phyloP scores from a whole-genome alignment of 179 eudicot genomes.

The Beta lomatogona region DNA sequence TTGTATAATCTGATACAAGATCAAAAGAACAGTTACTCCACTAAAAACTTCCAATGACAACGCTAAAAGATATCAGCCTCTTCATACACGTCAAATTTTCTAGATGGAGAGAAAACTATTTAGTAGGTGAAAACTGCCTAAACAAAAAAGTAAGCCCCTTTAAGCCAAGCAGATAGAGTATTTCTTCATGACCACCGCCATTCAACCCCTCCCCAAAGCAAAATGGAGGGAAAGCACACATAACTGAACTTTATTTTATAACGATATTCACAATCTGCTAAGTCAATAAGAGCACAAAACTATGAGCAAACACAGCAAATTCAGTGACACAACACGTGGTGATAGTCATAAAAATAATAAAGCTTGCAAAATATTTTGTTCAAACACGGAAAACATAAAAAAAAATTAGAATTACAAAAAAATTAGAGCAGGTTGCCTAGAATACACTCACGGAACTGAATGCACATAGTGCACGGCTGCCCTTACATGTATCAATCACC shows the following conservation, averaged over 20 bases:
- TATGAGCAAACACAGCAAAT: neutral
- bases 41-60: conserved; percentile 1
- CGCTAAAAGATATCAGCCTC: neutral
- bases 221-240: neutral
- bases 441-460: neutral
- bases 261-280: neutral
- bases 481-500: neutral
- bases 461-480: neutral
- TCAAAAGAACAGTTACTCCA: conserved; percentile 8
- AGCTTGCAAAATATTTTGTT: neutral
- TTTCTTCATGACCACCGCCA: neutral
- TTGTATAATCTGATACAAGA: conserved; percentile 47
- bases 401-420: neutral
- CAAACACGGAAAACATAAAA: neutral
- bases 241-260: neutral
- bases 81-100: neutral
- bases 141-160: neutral
- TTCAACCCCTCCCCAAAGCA: neutral
- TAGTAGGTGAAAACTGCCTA: neutral
- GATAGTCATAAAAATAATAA: neutral
- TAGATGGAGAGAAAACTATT: neutral
- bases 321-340: neutral
- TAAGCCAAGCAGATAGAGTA: neutral
- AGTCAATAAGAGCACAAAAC: neutral
- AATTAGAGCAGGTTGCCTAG: too few relatives aligned